Percentiles rank a stretch among this genome's conserved stretches.
Evolutionary conservation across 1,284 basidiomycete species (phyloP).

Genomic region (Grifola frondosa): DNA sequence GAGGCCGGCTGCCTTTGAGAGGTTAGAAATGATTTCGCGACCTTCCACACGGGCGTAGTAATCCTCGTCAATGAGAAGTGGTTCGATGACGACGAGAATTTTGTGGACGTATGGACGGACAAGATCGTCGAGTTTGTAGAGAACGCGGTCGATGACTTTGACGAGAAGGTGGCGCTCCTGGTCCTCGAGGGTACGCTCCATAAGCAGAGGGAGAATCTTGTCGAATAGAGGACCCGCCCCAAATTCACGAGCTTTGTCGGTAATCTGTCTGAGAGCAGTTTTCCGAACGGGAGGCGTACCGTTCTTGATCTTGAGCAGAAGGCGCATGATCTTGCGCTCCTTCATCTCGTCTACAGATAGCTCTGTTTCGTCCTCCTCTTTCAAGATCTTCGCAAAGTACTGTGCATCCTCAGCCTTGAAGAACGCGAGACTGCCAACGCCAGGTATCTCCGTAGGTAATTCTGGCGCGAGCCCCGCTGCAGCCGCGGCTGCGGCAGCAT

Average conservation of each 20-base stretch:
- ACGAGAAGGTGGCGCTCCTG: conserved; percentile 98
- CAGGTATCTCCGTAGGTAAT: conserved; percentile 97
- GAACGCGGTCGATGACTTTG: conserved; percentile 98
- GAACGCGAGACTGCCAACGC: conserved; percentile 95
- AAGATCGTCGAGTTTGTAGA: conserved; percentile 99
- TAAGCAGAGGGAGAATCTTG: conserved; percentile 97
- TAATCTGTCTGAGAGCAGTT: conserved; percentile 96
- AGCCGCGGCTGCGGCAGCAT: conserved; percentile 81
- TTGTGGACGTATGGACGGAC: conserved; percentile 99
- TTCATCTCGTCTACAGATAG: conserved; percentile 98
- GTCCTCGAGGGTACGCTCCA: conserved; percentile 99
- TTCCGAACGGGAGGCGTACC: conserved; percentile 98
- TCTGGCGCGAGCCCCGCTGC: conserved; percentile 92
- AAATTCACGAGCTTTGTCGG: conserved; percentile 99
- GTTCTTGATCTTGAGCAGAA: conserved; percentile 99
- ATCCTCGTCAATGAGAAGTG: conserved; percentile 98
- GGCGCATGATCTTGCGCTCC: conserved; percentile 99
- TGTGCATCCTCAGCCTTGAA: conserved; percentile 98
- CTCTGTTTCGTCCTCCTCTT: conserved; percentile 94
- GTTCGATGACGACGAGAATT: conserved; percentile 99
- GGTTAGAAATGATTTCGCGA: conserved; percentile 98
- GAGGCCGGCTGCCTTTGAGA: conserved; percentile 97
- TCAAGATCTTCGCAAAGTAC: conserved; percentile 96
- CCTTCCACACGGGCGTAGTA: conserved; percentile 99
- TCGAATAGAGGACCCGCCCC: conserved; percentile 99